Conservation (phyloP, 1,284 basidiomycete species). For the Vanrija sp. region DNA sequence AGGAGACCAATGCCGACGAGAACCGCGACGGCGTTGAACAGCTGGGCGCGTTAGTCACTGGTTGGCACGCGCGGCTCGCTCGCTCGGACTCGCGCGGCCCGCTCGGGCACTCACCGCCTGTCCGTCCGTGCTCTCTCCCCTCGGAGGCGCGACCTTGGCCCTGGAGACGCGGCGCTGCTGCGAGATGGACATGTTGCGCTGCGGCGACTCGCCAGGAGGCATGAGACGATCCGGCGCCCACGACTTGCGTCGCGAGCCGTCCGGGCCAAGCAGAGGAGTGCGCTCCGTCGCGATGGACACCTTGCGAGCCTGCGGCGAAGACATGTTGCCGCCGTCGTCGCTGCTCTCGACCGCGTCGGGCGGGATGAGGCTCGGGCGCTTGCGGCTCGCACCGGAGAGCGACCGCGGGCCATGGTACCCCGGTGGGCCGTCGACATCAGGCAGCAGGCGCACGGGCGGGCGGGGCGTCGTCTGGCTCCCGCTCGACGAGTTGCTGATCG, state of each 20-base stretch:
- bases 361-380: background rate
- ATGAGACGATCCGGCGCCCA: conserved; percentile 6
- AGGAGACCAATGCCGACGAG: conserved; percentile 85
- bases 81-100: background rate
- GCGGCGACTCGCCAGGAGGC: conserved; percentile 2
- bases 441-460: conserved; percentile 1
- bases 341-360: background rate
- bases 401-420: too few species aligned
- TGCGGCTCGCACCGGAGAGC: background rate
- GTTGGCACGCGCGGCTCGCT: conserved; percentile 7
- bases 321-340: background rate
- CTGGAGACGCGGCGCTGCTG: conserved; percentile 14
- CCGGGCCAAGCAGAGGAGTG: conserved; percentile 5
- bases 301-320: too few species aligned
- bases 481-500: conserved; percentile 2
- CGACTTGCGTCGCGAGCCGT: background rate
- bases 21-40: conserved; percentile 88
- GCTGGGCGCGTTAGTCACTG: conserved; percentile 50
- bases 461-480: conserved; percentile 12
- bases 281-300: background rate
- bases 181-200: background rate
- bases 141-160: conserved; percentile 15
- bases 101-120: conserved; percentile 62
- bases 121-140: conserved; percentile 67
- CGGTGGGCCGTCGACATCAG: conserved; percentile 2